phyloP scores from a whole-genome alignment of 1,139 yeast species.

The Candida frijolesensis region DNA sequence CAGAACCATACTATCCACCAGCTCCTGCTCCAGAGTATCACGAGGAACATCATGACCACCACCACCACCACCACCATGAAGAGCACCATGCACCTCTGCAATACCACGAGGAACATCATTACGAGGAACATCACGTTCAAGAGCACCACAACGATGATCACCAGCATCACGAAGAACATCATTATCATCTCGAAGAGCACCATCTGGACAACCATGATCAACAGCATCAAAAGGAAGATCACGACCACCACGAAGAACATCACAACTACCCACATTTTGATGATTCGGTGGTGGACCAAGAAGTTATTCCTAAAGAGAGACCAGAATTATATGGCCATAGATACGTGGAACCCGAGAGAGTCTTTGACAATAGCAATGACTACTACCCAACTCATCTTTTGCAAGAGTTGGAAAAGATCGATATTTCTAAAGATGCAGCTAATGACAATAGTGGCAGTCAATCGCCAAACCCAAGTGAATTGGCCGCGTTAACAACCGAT shows the following conservation, averaged over 20 bases:
- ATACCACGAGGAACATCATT: constrained; percentile 7
- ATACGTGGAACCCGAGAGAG: constrained; percentile 33
- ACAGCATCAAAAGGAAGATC: constrained; percentile 5
- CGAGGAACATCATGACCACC: constrained; percentile 9
- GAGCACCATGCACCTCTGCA: constrained; percentile 3
- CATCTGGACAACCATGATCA: constrained; percentile 7
- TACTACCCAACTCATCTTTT: constrained; percentile 32
- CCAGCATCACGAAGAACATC: constrained; percentile 8
- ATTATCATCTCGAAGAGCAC: constrained; percentile 6
- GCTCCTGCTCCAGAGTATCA: constrained; percentile 2
- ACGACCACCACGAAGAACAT: constrained; percentile 7
- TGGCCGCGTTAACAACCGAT: constrained; percentile 9
- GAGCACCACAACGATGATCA: constrained; percentile 6
- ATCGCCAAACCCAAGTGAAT: constrained; percentile 5
- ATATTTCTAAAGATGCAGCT: constrained; percentile 7
- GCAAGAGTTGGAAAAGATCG: constrained; percentile 16
- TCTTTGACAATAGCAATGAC: constrained; percentile 29
- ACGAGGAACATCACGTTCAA: constrained; percentile 5
- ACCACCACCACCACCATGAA: constrained; percentile 7
- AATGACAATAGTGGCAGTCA: not conserved
- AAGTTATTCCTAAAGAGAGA: constrained; percentile 9
- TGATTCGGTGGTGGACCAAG: not conserved
- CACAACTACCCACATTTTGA: constrained; percentile 7
- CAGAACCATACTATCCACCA: constrained; percentile 4
- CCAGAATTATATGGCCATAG: constrained; percentile 15